Conservation (phyloP, 495 filamentous ascomycete species). For the Podospora sp. region DNA sequence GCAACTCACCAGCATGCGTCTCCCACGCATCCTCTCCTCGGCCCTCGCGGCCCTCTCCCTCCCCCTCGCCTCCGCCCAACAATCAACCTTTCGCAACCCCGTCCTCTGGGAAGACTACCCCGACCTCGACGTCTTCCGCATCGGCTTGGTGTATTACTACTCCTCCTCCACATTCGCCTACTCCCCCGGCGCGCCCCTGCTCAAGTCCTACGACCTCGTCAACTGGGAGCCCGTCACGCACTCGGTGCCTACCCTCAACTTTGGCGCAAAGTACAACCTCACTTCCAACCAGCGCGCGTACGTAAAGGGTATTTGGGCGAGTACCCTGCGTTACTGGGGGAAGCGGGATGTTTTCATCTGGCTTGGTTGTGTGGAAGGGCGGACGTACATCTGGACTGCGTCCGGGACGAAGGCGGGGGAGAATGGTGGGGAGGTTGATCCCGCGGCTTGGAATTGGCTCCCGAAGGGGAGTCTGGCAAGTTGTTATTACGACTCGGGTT, state of each 20-base stretch:
- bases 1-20: neutral
- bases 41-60: neutral
- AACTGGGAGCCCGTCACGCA: slow-evolving; percentile 61
- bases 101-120: slow-evolving; percentile 38
- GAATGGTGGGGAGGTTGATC: slow-evolving; percentile 22
- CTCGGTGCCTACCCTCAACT: slow-evolving; percentile 55
- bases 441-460: slow-evolving; percentile 38
- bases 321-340: slow-evolving; percentile 51
- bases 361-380: slow-evolving; percentile 56
- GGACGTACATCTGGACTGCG: slow-evolving; percentile 56
- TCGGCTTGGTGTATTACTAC: slow-evolving; percentile 55
- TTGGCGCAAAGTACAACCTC: slow-evolving; percentile 52
- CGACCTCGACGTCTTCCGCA: slow-evolving; percentile 46
- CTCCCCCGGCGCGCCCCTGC: slow-evolving; percentile 61
- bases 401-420: slow-evolving; percentile 30
- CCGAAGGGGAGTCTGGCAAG: slow-evolving; percentile 34
- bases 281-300: slow-evolving; percentile 45
- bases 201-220: slow-evolving; percentile 58
- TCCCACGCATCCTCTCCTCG: neutral
- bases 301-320: slow-evolving; percentile 58
- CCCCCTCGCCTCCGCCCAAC: slow-evolving; percentile 10
- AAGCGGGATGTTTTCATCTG: slow-evolving; percentile 56
- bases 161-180: slow-evolving; percentile 60
- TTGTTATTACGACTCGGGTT: slow-evolving; percentile 63
- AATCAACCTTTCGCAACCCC: slow-evolving; percentile 45